Conservation (phyloP, 345 rosid genomes). For the Isatis tinctoria region DNA sequence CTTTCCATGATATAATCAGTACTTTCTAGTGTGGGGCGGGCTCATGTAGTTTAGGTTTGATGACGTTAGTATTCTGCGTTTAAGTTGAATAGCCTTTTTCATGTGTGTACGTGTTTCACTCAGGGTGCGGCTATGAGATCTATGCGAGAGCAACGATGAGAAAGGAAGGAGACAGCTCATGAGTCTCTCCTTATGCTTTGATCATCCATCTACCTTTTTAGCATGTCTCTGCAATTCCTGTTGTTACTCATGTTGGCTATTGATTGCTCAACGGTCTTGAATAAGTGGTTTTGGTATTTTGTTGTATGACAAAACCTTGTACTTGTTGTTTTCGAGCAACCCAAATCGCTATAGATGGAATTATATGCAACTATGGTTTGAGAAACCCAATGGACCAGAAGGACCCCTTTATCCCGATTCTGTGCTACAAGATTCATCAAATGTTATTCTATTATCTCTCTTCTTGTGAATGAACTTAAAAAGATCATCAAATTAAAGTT, state of each 20-base stretch:
- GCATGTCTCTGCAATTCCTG: neutral
- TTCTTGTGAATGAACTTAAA: neutral
- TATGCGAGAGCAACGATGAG: conserved; percentile 66
- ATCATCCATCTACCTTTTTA: neutral
- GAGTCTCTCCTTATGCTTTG: conserved; percentile 4
- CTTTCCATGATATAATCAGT: neutral
- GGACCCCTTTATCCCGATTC: neutral
- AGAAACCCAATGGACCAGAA: neutral
- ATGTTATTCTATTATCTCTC: neutral
- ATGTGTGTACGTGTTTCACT: conserved; percentile 33
- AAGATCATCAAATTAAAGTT: neutral
- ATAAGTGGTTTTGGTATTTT: conserved; percentile 12
- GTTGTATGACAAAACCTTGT: neutral
- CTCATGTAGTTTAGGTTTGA: neutral
- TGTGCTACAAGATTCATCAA: neutral
- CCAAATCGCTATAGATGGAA: neutral
- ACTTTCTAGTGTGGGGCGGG: neutral
- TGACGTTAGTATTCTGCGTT: neutral
- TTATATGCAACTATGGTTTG: neutral
- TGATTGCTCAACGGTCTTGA: neutral
- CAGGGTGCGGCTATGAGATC: conserved; percentile 97
- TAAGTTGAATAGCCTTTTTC: neutral
- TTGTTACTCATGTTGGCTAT: conserved; percentile 4
- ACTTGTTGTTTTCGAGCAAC: conserved; percentile 10
- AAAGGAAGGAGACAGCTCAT: conserved; percentile 55